Percentiles rank a stretch among this genome's conserved stretches.
Conservation (phyloP, 495 filamentous ascomycete genomes). For the Penicillium roqueforti region DNA sequence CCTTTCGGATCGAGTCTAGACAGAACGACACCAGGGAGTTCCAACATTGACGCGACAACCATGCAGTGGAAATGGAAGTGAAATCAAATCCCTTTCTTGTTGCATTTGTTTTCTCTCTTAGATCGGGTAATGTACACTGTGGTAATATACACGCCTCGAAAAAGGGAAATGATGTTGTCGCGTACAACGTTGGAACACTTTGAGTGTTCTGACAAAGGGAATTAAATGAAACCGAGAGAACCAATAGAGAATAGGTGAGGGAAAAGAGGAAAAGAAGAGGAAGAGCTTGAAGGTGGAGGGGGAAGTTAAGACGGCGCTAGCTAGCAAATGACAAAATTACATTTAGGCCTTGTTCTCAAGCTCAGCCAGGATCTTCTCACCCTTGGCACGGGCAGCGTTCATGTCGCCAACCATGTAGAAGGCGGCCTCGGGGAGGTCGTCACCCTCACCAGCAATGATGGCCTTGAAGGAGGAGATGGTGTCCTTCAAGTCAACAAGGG, state of each 20-base stretch:
- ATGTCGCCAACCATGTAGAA: conserved; percentile 99
- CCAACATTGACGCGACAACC: not conserved
- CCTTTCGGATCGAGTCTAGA: conserved; percentile 13
- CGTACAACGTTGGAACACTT: conserved; percentile 29
- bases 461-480: conserved; percentile 96
- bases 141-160: conserved; percentile 47
- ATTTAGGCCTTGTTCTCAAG: conserved; percentile 68
- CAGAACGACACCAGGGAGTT: not conserved
- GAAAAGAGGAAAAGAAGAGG: conserved; percentile 17
- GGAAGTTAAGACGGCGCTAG: conserved; percentile 20
- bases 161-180: conserved; percentile 30
- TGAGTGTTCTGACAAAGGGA: conserved; percentile 34
- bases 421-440: conserved; percentile 91
- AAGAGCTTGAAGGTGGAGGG: conserved; percentile 30
- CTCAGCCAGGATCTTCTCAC: conserved; percentile 98
- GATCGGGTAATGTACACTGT: conserved; percentile 49
- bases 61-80: conserved; percentile 1
- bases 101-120: conserved; percentile 29
- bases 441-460: conserved; percentile 91
- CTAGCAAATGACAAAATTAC: conserved; percentile 42
- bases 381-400: conserved; percentile 88
- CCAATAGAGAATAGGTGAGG: conserved; percentile 11
- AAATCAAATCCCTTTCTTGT: conserved; percentile 32
- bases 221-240: conserved; percentile 19
- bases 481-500: conserved; percentile 95